These are phyloP conservation scores for Aspergillus hancockii DNA, from an alignment of 495 filamentous ascomycete species.

Conservation along the genomic window DNA sequence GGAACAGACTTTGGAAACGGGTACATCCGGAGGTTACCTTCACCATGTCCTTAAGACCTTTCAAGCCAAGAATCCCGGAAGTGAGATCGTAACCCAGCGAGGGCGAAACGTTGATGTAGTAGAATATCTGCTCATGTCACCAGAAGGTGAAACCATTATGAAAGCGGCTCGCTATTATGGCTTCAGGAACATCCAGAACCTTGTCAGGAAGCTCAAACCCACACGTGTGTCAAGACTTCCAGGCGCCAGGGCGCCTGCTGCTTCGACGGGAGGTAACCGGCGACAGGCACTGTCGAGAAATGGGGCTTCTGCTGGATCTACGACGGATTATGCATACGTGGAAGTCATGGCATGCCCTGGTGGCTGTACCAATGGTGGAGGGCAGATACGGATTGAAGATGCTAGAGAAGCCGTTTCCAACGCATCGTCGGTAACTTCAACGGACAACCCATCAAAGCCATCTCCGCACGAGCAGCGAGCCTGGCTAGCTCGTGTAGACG, in stretches of 20 bases:
- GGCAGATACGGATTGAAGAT: slow-evolving; percentile 89
- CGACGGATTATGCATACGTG: slow-evolving; percentile 77
- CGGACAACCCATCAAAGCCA: slow-evolving; percentile 46
- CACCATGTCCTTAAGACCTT: slow-evolving; percentile 75
- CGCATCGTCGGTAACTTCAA: slow-evolving; percentile 11
- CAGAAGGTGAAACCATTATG: slow-evolving; percentile 61
- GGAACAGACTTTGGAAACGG: slow-evolving; percentile 45
- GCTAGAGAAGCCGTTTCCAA: slow-evolving; percentile 36
- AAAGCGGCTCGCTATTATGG: slow-evolving; percentile 91
- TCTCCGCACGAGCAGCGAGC: slow-evolving; percentile 75
- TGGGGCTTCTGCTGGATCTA: slow-evolving; percentile 36
- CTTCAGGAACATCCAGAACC: slow-evolving; percentile 96
- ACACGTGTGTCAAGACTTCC: slow-evolving; percentile 72
- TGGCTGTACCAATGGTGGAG: slow-evolving; percentile 95
- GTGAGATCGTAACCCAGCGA: slow-evolving; percentile 63
- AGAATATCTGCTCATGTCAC: slow-evolving; percentile 68
- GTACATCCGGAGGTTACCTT: slow-evolving; percentile 88
- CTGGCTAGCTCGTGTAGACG: slow-evolving; percentile 85
- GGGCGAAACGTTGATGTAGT: slow-evolving; percentile 90
- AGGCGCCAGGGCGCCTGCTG: slow-evolving; percentile 56
- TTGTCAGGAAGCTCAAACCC: slow-evolving; percentile 87
- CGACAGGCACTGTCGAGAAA: slow-evolving; percentile 38
- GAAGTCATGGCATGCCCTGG: slow-evolving; percentile 99
- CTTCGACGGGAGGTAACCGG: slow-evolving; percentile 38
- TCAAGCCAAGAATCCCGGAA: slow-evolving; percentile 66